phyloP scores from a whole-genome alignment of 2,329 filamentous ascomycete species.

The Xylaria sp. region DNA sequence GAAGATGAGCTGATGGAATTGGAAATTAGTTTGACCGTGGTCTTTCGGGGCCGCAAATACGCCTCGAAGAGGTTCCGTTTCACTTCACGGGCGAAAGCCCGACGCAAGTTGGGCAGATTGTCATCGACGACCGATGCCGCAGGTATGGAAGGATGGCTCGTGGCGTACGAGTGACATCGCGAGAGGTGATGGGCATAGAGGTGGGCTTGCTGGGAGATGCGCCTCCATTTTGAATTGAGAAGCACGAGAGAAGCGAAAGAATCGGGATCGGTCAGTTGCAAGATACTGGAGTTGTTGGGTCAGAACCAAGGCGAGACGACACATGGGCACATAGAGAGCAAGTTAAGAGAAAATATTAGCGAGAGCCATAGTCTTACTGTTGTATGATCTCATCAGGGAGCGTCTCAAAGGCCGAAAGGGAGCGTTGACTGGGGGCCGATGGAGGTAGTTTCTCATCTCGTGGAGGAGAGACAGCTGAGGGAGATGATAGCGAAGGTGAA shows the following conservation, averaged over 20 bases:
- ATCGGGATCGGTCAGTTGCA: conserved; percentile 68
- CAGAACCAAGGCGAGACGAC: conserved; percentile 8
- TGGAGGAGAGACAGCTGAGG: conserved; percentile 1
- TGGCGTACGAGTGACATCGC: conserved; percentile 68
- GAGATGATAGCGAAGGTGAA: neutral
- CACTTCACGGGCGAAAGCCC: conserved; percentile 74
- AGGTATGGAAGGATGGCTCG: conserved; percentile 57
- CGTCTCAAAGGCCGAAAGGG: conserved; percentile 60
- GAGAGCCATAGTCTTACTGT: conserved; percentile 59
- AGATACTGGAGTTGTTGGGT: conserved; percentile 61
- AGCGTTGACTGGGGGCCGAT: conserved; percentile 15
- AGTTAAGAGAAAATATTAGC: conserved; percentile 12
- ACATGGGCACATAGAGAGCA: conserved; percentile 24
- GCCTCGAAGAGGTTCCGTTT: conserved; percentile 82
- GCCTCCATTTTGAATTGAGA: conserved; percentile 73
- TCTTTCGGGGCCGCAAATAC: conserved; percentile 76
- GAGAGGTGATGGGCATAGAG: conserved; percentile 72
- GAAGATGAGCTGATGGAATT: conserved; percentile 86
- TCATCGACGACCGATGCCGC: conserved; percentile 55
- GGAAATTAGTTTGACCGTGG: conserved; percentile 82
- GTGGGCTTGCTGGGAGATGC: conserved; percentile 70
- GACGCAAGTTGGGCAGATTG: conserved; percentile 70
- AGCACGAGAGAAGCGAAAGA: conserved; percentile 74
- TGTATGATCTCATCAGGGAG: conserved; percentile 77
- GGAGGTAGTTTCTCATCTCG: conserved; percentile 35